These are phyloP conservation scores for Pythium apleroticum DNA, from an alignment of 352 stramenopile genomes.

Conservation along the genomic window DNA sequence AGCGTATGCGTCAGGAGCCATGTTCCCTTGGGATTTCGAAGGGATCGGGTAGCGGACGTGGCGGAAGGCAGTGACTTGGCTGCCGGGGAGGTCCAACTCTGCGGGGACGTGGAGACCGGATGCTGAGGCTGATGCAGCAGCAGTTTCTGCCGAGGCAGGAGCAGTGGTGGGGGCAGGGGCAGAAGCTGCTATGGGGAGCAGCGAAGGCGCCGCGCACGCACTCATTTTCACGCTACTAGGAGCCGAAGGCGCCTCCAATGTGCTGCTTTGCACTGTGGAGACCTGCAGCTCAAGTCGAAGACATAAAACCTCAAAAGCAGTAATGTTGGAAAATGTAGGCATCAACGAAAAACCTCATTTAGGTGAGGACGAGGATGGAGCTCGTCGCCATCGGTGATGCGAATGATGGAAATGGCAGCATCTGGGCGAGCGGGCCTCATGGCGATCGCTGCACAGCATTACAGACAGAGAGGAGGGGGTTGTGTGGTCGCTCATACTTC, in stretches of 20 bases:
- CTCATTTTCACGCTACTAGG: not conserved
- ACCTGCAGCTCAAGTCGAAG: constrained; percentile 1
- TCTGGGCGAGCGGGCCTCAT: not conserved
- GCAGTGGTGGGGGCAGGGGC: not conserved
- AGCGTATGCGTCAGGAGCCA: constrained; percentile 6
- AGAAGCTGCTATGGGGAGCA: not conserved
- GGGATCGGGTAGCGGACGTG: constrained; percentile 24
- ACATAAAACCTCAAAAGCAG: constrained; percentile 3
- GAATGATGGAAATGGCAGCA: not conserved
- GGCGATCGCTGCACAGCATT: not conserved
- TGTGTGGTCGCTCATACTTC: constrained; percentile 87
- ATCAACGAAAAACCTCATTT: not conserved
- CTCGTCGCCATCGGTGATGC: not conserved
- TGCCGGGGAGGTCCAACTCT: constrained; percentile 1
- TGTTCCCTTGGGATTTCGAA: constrained; percentile 1
- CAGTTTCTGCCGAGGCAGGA: not conserved
- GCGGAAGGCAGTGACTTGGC: constrained; percentile 10
- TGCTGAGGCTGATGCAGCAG: not conserved
- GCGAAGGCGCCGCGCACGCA: not conserved
- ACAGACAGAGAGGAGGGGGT: not conserved
- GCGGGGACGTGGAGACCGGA: constrained; percentile 4
- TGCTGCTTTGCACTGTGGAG: not conserved
- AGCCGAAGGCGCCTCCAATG: not conserved
- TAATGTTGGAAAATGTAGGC: not conserved
- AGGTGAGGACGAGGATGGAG: constrained; percentile 1